phyloP scores from a whole-genome alignment of 352 stramenopile species.

The Phytophthora vignae region DNA sequence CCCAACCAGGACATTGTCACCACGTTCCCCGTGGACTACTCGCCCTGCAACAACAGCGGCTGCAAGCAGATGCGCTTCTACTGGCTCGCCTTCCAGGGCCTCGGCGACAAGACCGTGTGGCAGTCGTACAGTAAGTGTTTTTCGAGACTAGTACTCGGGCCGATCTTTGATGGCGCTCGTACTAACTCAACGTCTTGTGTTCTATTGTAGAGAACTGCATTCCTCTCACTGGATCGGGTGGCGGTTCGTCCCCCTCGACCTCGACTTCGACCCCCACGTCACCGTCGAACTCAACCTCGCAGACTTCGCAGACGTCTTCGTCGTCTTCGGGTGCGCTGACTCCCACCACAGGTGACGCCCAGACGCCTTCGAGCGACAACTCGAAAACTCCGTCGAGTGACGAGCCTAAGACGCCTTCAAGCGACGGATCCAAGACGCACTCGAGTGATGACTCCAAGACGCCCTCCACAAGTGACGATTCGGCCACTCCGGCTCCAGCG shows the following conservation, averaged over 20 bases:
- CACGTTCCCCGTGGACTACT: slow-evolving; percentile 29
- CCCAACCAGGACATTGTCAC: slow-evolving; percentile 14
- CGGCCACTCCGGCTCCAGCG: not conserved
- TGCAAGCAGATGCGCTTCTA: slow-evolving; percentile 31
- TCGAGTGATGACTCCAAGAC: not conserved
- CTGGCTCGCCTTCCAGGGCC: slow-evolving; percentile 30
- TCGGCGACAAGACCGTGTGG: slow-evolving; percentile 21
- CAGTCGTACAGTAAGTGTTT: slow-evolving; percentile 2
- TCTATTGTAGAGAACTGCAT: not conserved
- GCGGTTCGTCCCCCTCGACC: not conserved
- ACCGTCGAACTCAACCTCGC: not conserved
- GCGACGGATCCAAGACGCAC: not conserved
- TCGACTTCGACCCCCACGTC: not conserved
- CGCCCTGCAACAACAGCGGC: slow-evolving; percentile 9
- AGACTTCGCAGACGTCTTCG: not conserved
- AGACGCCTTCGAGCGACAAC: not conserved
- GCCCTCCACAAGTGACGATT: not conserved
- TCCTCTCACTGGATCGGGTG: not conserved
- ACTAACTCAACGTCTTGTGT: not conserved
- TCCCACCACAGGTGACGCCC: not conserved
- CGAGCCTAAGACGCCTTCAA: not conserved
- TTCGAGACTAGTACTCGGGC: too few species aligned
- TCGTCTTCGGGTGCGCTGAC: too few species aligned
- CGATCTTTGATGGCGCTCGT: too few species aligned
- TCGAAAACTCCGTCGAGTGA: not conserved